These are phyloP conservation scores for Capsicum rhomboideum DNA, from an alignment of 257 asterid genomes.

Conservation along the genomic window DNA sequence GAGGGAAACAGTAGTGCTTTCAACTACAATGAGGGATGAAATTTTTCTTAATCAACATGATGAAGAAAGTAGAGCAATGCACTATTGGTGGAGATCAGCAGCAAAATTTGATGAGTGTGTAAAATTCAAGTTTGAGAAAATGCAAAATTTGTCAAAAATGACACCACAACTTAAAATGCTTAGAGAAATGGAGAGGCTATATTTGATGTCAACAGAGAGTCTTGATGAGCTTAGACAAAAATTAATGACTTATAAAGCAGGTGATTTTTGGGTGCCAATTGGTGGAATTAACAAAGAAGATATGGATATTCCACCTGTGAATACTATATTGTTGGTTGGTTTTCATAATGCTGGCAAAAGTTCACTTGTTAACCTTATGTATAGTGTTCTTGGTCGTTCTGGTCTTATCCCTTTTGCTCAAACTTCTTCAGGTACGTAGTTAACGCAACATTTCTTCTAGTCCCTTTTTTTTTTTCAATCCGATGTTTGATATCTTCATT, in stretches of 20 bases:
- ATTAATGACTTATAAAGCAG: slow-evolving; percentile 10
- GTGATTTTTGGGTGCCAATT: slow-evolving; percentile 18
- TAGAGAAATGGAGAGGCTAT: slow-evolving; percentile 25
- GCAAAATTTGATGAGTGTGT: slow-evolving; percentile 9
- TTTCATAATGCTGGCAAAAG: slow-evolving; percentile 29
- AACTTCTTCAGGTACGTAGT: slow-evolving; percentile 14
- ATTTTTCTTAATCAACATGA: not conserved
- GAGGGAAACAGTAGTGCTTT: not conserved
- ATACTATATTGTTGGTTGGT: slow-evolving; percentile 20
- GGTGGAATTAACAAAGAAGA: slow-evolving; percentile 19
- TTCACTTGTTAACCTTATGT: slow-evolving; percentile 27
- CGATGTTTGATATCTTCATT: no score
- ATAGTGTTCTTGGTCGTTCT: slow-evolving; percentile 20
- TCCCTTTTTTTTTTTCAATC: not conserved
- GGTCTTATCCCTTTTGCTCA: slow-evolving; percentile 21
- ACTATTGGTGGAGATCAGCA: slow-evolving; percentile 28
- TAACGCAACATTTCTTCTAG: not conserved
- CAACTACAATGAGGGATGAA: not conserved
- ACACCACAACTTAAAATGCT: slow-evolving; percentile 11
- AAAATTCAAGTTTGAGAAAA: slow-evolving; percentile 1
- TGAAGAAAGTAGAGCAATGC: not conserved
- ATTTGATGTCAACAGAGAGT: slow-evolving; percentile 7
- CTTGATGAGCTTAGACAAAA: slow-evolving; percentile 17
- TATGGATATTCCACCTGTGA: slow-evolving; percentile 16
- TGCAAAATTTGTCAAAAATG: slow-evolving; percentile 6